Evolutionary conservation across 345 rosid genomes (phyloP).

Genomic region (Microthlaspi erraticum): DNA sequence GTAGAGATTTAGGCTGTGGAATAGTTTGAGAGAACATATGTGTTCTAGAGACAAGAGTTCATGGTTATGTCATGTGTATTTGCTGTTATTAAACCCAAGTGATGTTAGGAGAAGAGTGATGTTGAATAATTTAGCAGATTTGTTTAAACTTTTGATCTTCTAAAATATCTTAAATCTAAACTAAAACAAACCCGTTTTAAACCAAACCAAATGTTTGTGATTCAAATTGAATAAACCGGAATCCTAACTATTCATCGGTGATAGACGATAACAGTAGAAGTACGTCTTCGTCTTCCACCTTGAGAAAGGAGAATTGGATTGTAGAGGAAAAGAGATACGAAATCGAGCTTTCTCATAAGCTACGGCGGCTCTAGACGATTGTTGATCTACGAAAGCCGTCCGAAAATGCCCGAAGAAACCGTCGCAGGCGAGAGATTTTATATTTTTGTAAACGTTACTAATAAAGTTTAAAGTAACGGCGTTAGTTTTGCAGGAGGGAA

Average conservation of each 20-base stretch:
- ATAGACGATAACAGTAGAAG: too few relatives aligned
- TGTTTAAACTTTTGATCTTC: neutral
- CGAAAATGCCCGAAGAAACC: too few relatives aligned
- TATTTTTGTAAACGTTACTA: neutral
- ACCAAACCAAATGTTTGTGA: conserved; percentile 3
- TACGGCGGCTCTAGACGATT: too few relatives aligned
- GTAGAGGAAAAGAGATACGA: too few relatives aligned
- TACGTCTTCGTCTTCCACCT: too few relatives aligned
- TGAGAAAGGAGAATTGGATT: too few relatives aligned
- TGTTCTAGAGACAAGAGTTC: conserved; percentile 12
- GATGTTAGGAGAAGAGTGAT: neutral
- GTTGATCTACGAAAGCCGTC: too few relatives aligned
- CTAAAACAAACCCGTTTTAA: neutral
- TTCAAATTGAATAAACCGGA: neutral
- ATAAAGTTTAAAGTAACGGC: conserved; percentile 26
- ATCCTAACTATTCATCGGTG: neutral
- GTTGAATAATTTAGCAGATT: neutral
- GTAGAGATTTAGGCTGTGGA: conserved; percentile 23
- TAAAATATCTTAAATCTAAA: neutral
- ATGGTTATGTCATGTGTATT: conserved; percentile 10
- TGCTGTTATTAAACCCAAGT: conserved; percentile 3
- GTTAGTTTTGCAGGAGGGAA: conserved; percentile 37
- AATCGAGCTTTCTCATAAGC: too few relatives aligned
- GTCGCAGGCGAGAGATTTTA: too few relatives aligned
- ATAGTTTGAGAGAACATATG: conserved; percentile 6